A percentile compares a stretch with the other conserved stretches of the same genome.
Conservation (phyloP, 1,139 yeast genomes). For the Wickerhamiella pararugosa region DNA sequence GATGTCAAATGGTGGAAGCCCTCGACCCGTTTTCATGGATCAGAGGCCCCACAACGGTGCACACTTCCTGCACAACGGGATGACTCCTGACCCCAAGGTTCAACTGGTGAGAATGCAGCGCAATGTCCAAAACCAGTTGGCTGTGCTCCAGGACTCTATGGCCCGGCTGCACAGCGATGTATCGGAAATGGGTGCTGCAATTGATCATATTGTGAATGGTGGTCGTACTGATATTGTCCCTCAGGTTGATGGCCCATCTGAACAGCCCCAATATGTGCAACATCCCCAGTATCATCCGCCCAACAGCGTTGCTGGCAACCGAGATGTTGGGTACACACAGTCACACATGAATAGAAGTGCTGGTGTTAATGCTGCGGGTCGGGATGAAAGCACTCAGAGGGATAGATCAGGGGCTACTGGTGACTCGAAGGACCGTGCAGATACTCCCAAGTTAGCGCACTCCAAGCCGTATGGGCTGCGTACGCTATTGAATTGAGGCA, state of each 20-base stretch:
- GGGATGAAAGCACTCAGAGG: too few relatives aligned
- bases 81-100: slow-evolving; percentile 8
- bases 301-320: not conserved
- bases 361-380: too few relatives aligned
- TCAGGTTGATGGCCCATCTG: not conserved
- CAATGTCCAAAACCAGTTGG: slow-evolving; percentile 11
- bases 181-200: slow-evolving; percentile 10
- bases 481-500: not conserved
- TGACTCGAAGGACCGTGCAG: too few relatives aligned
- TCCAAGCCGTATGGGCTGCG: not conserved
- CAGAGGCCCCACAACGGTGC: slow-evolving; percentile 5
- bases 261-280: not conserved
- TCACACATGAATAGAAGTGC: not conserved
- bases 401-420: too few relatives aligned
- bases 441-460: too few relatives aligned
- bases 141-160: slow-evolving; percentile 10
- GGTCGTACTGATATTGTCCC: not conserved
- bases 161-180: slow-evolving; percentile 10
- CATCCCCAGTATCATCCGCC: not conserved
- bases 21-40: not conserved
- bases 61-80: slow-evolving; percentile 8
- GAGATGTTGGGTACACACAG: not conserved
- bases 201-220: slow-evolving; percentile 1
- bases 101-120: slow-evolving; percentile 12
- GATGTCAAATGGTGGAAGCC: too few relatives aligned